phyloP scores from a whole-genome alignment of 192 early-diverging fungal genomes.

The Linnemannia schmuckeri region DNA sequence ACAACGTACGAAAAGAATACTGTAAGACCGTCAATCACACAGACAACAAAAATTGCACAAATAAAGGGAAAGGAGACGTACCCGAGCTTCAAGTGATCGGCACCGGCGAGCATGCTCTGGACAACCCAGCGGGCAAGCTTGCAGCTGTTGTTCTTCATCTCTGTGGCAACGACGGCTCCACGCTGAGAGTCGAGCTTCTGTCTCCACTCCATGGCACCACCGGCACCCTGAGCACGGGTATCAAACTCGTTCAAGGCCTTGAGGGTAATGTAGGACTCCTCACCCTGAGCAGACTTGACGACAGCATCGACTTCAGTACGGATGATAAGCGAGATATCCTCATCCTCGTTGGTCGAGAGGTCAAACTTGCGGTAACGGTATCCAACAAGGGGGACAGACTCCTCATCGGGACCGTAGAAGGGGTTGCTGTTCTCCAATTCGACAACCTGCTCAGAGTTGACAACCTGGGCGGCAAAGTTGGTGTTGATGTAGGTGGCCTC shows the following conservation, averaged over 20 bases:
- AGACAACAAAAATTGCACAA: not conserved
- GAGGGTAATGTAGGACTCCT: slow-evolving; percentile 72
- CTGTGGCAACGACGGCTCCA: slow-evolving; percentile 95
- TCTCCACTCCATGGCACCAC: slow-evolving; percentile 94
- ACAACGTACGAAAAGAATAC: not conserved
- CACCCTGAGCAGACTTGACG: slow-evolving; percentile 64
- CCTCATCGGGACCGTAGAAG: slow-evolving; percentile 71
- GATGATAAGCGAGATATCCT: slow-evolving; percentile 80
- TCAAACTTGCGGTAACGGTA: slow-evolving; percentile 94
- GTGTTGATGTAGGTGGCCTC: slow-evolving; percentile 92
- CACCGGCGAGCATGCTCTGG: slow-evolving; percentile 90
- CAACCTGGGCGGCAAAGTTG: slow-evolving; percentile 87
- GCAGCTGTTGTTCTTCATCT: slow-evolving; percentile 97
- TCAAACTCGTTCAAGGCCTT: slow-evolving; percentile 96
- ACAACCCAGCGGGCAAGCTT: slow-evolving; percentile 97
- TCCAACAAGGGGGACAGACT: slow-evolving; percentile 70
- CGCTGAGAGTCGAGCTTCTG: slow-evolving; percentile 94
- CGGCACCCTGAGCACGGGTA: slow-evolving; percentile 83
- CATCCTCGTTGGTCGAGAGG: slow-evolving; percentile 72
- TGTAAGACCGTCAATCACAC: not conserved
- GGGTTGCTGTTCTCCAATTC: slow-evolving; percentile 82
- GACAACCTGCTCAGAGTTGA: slow-evolving; percentile 61
- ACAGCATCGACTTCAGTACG: slow-evolving; percentile 93
- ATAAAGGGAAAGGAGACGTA: slow-evolving; percentile 25
- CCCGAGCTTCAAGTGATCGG: slow-evolving; percentile 92